These are phyloP conservation scores for Colletotrichum sp. DNA, from an alignment of 2,329 filamentous ascomycete genomes.

Conservation along the genomic window DNA sequence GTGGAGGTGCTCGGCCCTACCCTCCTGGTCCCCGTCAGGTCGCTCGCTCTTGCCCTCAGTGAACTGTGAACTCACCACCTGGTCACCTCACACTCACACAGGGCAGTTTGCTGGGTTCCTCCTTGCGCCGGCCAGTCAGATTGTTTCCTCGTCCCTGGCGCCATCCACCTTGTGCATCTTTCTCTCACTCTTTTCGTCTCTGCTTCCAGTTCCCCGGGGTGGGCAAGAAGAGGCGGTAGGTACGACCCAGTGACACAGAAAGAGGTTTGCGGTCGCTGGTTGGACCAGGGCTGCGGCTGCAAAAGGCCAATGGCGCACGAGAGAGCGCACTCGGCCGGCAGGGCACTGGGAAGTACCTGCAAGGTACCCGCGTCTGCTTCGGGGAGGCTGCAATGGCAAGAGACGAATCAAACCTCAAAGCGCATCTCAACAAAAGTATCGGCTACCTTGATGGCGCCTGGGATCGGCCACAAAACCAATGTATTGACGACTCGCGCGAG, in stretches of 20 bases:
- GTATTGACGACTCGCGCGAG: background rate
- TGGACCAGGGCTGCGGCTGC: background rate
- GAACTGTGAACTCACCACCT: no score
- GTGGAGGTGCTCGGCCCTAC: conserved; percentile 5
- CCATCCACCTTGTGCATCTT: background rate
- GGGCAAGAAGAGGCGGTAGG: background rate
- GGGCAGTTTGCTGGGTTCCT: background rate
- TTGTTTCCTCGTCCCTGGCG: background rate
- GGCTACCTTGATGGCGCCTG: background rate
- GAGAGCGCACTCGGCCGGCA: background rate
- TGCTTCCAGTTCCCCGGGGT: background rate
- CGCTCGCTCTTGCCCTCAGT: background rate
- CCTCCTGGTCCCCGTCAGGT: background rate
- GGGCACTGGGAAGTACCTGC: background rate
- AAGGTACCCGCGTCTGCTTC: conserved; percentile 6
- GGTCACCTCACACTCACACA: background rate
- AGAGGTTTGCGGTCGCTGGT: background rate
- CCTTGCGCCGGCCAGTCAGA: background rate
- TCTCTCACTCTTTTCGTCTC: background rate
- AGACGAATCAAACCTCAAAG: background rate
- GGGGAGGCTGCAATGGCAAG: background rate
- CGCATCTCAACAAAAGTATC: background rate
- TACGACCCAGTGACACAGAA: background rate
- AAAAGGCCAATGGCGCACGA: background rate
- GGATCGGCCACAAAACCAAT: background rate